phyloP scores from a whole-genome alignment of 2,329 filamentous ascomycete species.

The Helminthosporium solani region DNA sequence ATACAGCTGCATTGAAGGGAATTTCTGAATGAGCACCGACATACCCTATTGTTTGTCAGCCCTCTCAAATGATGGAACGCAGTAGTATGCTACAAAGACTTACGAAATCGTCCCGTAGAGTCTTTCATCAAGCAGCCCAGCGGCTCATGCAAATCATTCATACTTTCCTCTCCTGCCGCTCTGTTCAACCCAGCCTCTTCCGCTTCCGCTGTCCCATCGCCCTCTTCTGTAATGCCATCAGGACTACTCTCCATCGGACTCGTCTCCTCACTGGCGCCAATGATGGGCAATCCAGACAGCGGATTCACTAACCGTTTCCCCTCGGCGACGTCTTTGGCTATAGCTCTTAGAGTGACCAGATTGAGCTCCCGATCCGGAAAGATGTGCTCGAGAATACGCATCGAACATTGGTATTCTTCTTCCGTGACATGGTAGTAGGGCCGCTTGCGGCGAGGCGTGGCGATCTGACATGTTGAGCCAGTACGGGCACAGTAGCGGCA shows the following conservation, averaged over 20 bases:
- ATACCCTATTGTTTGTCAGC: slow-evolving; percentile 22
- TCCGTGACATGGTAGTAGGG: slow-evolving; percentile 45
- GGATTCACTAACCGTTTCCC: slow-evolving; percentile 27
- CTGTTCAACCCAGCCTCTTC: too few relatives aligned
- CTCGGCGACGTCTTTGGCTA: slow-evolving; percentile 36
- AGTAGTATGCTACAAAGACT: slow-evolving; percentile 1
- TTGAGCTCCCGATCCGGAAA: slow-evolving; percentile 41
- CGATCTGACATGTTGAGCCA: slow-evolving; percentile 38
- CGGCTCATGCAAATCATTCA: slow-evolving; percentile 39
- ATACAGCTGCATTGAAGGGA: slow-evolving; percentile 41
- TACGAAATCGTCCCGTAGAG: slow-evolving; percentile 35
- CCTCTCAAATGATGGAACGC: neutral
- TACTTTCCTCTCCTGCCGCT: slow-evolving; percentile 15
- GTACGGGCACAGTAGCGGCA: slow-evolving; percentile 43
- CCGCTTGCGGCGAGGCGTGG: slow-evolving; percentile 38
- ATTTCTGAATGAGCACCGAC: slow-evolving; percentile 42
- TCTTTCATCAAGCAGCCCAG: slow-evolving; percentile 43
- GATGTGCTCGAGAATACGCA: slow-evolving; percentile 40
- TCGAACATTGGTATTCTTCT: slow-evolving; percentile 42
- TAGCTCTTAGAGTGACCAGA: slow-evolving; percentile 33
- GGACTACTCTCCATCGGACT: slow-evolving; percentile 10
- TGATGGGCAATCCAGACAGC: slow-evolving; percentile 22
- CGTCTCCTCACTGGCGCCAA: slow-evolving; percentile 21
- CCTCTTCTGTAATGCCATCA: too few relatives aligned
- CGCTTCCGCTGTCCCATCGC: too few relatives aligned